Evolutionary conservation across 1,284 basidiomycete genomes (phyloP), one percentile per base, ranked within the genome.

Genomic region (Ceratobasidium sp.): DNA sequence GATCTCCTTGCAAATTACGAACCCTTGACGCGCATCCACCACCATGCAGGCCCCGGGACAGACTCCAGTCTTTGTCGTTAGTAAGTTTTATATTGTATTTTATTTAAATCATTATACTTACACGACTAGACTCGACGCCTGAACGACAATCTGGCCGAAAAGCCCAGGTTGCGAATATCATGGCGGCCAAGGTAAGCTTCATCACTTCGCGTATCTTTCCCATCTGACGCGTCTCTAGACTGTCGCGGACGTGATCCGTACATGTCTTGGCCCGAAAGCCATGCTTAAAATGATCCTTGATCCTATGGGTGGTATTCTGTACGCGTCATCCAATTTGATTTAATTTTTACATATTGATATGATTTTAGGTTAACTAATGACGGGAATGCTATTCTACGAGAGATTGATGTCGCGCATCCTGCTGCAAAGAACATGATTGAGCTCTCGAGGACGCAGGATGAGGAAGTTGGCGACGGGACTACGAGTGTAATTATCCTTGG

Each of bases 361-460:
- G 33, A 4, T 33, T 33, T 26, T 81, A 97, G 95, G 79, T 87
- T 99, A 62, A 99, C 97, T 5, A 99, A 99, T 85, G 97, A 99
- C 83, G 97, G 98, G 28, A 98, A 99, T 83, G 97, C 97, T 10
- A 99, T 99, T 81, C 87, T 99, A 54, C 92, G 97, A 78, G 97
- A 99, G 85, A 99, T 99, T 81, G 97, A 99, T 81, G 97, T 99
- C 38, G 96, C 96, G 3, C 97, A 99, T 83, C 98, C 98, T 0
- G 97, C 97, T 38, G 97, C 97, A 48, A 99, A 99, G 88, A 97
- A 97, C 82, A 99, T 99, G 97, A 99, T 99, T 82, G 97, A 99
- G 86, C 91, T 99, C 26, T 94, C 95, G 83, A 88, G 97, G 83
- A 99, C 98, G 3, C 97, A 99, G 85, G 98, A 99, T 82, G 97